Conservation (phyloP, 164 flowering plant genomes). For the Stephania cephalantha region DNA sequence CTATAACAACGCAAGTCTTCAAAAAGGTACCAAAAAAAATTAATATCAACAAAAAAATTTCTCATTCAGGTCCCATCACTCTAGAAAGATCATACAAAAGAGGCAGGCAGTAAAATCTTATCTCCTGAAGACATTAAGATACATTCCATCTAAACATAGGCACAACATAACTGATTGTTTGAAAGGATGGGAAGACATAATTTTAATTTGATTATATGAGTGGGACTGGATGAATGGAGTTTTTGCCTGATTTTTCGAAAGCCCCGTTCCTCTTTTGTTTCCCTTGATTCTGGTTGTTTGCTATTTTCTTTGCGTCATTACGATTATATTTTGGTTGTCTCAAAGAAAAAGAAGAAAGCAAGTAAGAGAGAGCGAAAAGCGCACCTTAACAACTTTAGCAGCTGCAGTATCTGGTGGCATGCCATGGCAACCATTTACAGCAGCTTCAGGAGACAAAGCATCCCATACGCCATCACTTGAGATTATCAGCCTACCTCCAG, state of each 20-base stretch:
- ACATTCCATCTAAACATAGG: not conserved
- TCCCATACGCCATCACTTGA: conserved; percentile 99
- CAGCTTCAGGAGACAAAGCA: conserved; percentile 67
- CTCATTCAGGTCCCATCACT: not conserved
- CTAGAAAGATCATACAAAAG: not conserved
- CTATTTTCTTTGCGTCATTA: too few species aligned
- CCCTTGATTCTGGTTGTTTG: too few species aligned
- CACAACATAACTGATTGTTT: not conserved
- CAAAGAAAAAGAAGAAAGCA: too few species aligned
- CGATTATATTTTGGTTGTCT: too few species aligned
- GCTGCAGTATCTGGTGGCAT: conserved; percentile 87
- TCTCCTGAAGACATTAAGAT: not conserved
- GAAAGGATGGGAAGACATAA: too few species aligned
- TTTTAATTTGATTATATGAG: too few species aligned
- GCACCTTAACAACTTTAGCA: conserved; percentile 80
- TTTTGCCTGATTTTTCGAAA: too few species aligned
- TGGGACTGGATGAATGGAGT: too few species aligned
- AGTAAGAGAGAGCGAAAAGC: too few species aligned
- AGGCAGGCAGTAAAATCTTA: not conserved
- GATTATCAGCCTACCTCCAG: conserved; percentile 87
- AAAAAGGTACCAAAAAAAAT: conserved; percentile 3
- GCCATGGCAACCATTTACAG: conserved; percentile 76
- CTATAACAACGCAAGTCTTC: too few species aligned
- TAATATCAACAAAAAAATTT: not conserved
- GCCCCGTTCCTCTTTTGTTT: too few species aligned